These are phyloP conservation scores for Fraxinus sp. DNA, from an alignment of 305 asterid genomes.

Conservation along the genomic window DNA sequence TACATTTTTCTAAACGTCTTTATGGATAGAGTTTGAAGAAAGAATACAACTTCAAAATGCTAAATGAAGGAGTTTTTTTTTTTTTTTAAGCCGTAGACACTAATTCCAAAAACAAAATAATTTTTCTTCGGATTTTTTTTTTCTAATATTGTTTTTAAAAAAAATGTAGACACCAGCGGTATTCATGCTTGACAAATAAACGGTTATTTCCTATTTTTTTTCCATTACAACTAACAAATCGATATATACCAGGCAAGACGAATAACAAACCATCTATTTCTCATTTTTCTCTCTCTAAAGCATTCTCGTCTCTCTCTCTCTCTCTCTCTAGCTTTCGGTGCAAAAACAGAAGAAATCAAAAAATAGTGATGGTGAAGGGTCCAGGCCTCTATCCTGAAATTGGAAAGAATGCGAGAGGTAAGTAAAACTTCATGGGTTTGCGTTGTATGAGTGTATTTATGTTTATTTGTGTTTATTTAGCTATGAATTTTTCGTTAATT, in stretches of 20 bases:
- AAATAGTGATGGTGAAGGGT: conserved; percentile 53
- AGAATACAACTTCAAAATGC: too few species aligned
- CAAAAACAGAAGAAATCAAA: background rate
- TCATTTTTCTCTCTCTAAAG: background rate
- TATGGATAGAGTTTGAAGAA: too few species aligned
- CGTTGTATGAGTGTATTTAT: background rate
- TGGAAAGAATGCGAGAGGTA: conserved; percentile 63
- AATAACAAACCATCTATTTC: background rate
- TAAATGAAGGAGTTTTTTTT: too few species aligned
- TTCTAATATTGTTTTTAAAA: too few species aligned
- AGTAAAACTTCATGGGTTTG: background rate
- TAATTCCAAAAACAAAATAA: too few species aligned
- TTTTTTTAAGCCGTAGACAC: too few species aligned
- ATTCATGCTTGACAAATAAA: too few species aligned
- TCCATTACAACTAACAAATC: background rate
- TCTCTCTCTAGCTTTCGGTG: background rate
- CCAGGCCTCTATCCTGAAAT: conserved; percentile 69
- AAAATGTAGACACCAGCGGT: background rate
- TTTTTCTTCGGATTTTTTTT: too few species aligned
- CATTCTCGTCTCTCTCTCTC: background rate
- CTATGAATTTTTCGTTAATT: background rate
- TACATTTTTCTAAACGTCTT: too few species aligned
- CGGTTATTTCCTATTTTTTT: background rate
- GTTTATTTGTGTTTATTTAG: background rate
- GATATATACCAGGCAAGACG: background rate